A percentile compares a stretch with the other conserved stretches of the same genome.
phyloP scores from a whole-genome alignment of 1,139 yeast species.

The Saccharomyces hybrid region DNA sequence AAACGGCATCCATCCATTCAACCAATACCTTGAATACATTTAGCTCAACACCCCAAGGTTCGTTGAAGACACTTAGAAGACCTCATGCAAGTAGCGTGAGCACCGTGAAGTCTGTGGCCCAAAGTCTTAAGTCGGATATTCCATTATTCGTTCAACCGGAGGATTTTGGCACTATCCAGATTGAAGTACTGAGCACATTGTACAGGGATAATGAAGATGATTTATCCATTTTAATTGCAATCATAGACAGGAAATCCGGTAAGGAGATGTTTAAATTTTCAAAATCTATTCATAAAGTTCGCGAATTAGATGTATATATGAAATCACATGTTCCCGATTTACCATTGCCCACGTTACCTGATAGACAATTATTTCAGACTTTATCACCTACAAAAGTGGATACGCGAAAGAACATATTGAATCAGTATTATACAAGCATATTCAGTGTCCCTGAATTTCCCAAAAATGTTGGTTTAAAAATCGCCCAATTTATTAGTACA shows the following conservation, averaged over 20 bases:
- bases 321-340: constrained; percentile 47
- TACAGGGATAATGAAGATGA: constrained; percentile 42
- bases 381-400: constrained; percentile 64
- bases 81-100: constrained; percentile 10
- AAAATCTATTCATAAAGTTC: constrained; percentile 51
- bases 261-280: constrained; percentile 69
- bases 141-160: constrained; percentile 58
- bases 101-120: constrained; percentile 11
- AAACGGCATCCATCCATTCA: not conserved
- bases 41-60: constrained; percentile 2
- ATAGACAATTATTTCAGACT: constrained; percentile 47
- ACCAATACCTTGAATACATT: not conserved
- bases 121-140: constrained; percentile 26
- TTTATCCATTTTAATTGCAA: constrained; percentile 52
- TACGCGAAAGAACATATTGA: constrained; percentile 46
- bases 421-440: constrained; percentile 53
- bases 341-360: constrained; percentile 61
- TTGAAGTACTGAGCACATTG: constrained; percentile 54
- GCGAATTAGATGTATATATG: constrained; percentile 49
- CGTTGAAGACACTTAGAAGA: constrained; percentile 2
- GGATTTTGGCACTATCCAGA: constrained; percentile 54
- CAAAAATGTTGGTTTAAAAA: constrained; percentile 41
- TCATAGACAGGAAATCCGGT: constrained; percentile 49
- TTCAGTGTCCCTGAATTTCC: constrained; percentile 59
- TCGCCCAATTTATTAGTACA: constrained; percentile 62